A percentile compares a stretch with the other conserved stretches of the same genome.
phyloP scores from a whole-genome alignment of 2,329 filamentous ascomycete species.

The Esteya vermicola region DNA sequence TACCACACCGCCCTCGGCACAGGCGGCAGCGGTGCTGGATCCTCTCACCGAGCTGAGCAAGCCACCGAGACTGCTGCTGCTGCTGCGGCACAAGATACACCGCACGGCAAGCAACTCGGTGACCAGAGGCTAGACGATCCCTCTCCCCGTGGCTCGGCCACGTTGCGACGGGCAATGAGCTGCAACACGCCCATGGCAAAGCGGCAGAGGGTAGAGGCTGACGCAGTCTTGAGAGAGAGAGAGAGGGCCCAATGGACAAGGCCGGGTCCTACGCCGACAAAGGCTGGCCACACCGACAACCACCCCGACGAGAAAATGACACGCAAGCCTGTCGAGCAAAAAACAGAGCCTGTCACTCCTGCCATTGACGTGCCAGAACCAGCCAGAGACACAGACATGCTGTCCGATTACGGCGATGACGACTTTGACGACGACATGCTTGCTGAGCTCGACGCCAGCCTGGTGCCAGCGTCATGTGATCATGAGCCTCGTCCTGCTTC shows the following conservation, averaged over 20 bases:
- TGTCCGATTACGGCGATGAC: constrained; percentile 37
- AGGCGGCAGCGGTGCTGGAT: neutral
- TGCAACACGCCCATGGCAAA: constrained; percentile 62
- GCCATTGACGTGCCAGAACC: too few species aligned
- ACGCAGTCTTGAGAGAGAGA: too few species aligned
- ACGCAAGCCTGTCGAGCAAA: too few species aligned
- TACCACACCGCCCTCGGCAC: constrained; percentile 4
- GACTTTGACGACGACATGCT: constrained; percentile 46
- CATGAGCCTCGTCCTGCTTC: neutral
- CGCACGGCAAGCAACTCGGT: too few species aligned
- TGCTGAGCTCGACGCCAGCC: constrained; percentile 35
- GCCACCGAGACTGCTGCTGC: too few species aligned
- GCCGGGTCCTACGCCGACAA: neutral
- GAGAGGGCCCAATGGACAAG: neutral
- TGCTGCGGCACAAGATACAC: too few species aligned
- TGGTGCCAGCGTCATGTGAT: too few species aligned
- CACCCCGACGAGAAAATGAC: neutral
- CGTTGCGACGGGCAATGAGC: constrained; percentile 50
- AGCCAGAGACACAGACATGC: constrained; percentile 6
- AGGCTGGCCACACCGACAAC: neutral
- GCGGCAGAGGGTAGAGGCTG: constrained; percentile 45
- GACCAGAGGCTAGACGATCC: too few species aligned
- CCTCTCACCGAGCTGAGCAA: too few species aligned
- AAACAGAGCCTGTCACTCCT: too few species aligned
- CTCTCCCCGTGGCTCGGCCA: constrained; percentile 3